Conservation (phyloP, 106 monocot species). For the Narthecium ossifragum region DNA sequence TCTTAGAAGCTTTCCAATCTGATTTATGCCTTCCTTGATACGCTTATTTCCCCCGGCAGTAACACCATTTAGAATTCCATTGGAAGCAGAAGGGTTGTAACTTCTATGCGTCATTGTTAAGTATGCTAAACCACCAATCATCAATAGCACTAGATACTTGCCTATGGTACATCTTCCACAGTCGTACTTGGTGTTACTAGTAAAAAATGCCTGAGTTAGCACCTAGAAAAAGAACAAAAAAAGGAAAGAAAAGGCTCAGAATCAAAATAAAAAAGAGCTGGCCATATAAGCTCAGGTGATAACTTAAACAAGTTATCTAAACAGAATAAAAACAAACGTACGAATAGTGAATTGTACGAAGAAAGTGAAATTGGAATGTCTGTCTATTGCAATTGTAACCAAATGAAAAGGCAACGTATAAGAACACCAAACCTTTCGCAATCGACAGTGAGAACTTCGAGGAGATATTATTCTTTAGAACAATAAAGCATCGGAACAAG, state of each 20-base stretch:
- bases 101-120: conserved; percentile 31
- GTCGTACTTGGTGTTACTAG: conserved; percentile 26
- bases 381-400: background rate
- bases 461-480: too few species aligned
- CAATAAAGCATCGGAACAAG: too few species aligned
- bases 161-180: conserved; percentile 58
- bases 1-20: conserved; percentile 35
- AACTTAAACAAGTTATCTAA: background rate
- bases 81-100: conserved; percentile 24
- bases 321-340: background rate
- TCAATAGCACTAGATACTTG: conserved; percentile 58
- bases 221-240: conserved; percentile 16
- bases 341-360: background rate
- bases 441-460: too few species aligned
- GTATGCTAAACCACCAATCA: conserved; percentile 59
- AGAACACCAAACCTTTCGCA: background rate
- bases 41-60: conserved; percentile 9
- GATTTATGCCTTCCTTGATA: conserved; percentile 14
- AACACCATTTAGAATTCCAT: conserved; percentile 5
- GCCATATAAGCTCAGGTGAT: background rate
- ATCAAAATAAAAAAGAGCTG: background rate
- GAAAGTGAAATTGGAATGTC: background rate
- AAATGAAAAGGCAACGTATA: background rate
- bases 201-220: conserved; percentile 38
- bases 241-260: conserved; percentile 1